Evolutionary conservation across 1,139 yeast genomes (phyloP).

Genomic region (Kurtzmaniella quercitrusa): DNA sequence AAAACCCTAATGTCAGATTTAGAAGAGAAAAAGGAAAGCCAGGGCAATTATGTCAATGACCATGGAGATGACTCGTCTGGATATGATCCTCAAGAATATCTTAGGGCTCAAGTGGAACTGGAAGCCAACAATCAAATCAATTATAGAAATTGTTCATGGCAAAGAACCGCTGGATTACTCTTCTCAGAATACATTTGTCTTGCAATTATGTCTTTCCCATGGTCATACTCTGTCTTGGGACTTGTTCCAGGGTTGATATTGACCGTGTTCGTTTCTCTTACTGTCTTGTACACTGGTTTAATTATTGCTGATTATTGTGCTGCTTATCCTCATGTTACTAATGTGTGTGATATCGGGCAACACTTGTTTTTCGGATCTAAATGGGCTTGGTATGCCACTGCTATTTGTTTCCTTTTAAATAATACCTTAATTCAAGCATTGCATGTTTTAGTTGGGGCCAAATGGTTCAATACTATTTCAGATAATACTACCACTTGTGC

Average conservation of each 20-base stretch:
- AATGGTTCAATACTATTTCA: slow-evolving; percentile 53
- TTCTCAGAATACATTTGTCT: slow-evolving; percentile 59
- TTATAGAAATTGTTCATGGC: slow-evolving; percentile 54
- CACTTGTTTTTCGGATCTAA: slow-evolving; percentile 48
- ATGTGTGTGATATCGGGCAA: slow-evolving; percentile 59
- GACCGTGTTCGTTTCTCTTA: slow-evolving; percentile 47
- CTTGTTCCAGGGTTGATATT: slow-evolving; percentile 54
- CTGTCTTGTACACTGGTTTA: slow-evolving; percentile 52
- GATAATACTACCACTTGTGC: slow-evolving; percentile 47
- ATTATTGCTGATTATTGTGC: slow-evolving; percentile 53
- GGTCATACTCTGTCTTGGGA: slow-evolving; percentile 60
- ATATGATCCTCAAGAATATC: slow-evolving; percentile 4
- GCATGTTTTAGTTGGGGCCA: slow-evolving; percentile 59
- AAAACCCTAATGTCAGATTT: not conserved
- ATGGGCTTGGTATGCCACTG: slow-evolving; percentile 57
- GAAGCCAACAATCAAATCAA: slow-evolving; percentile 34
- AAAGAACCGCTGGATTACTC: slow-evolving; percentile 52
- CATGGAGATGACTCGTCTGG: not conserved
- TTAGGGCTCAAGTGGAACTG: slow-evolving; percentile 7
- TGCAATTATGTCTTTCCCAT: slow-evolving; percentile 62
- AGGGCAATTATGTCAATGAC: not conserved
- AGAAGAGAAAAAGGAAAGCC: not conserved
- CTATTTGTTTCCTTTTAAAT: slow-evolving; percentile 49
- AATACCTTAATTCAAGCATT: slow-evolving; percentile 56
- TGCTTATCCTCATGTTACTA: slow-evolving; percentile 46